These are phyloP conservation scores for Aspergillus sp. DNA, from an alignment of 2,329 filamentous ascomycete species.

Conservation along the genomic window DNA sequence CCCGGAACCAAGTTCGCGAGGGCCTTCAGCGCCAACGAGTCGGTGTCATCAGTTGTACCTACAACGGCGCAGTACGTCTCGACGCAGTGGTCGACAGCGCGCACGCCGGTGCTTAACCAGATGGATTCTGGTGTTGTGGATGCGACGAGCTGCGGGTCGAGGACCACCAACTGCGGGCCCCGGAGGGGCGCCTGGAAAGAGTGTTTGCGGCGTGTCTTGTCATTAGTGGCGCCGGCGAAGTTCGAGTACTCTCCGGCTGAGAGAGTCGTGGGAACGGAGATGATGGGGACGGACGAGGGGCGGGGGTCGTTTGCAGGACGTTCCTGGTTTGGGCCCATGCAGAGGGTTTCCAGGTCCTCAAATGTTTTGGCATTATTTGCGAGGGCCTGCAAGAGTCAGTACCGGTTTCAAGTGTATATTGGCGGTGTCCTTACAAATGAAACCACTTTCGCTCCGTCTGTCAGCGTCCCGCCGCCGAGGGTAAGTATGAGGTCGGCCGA, in stretches of 20 bases:
- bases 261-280: slow-evolving; percentile 44
- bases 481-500: slow-evolving; percentile 54
- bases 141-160: slow-evolving; percentile 54
- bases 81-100: slow-evolving; percentile 59
- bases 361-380: slow-evolving; percentile 48
- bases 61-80: slow-evolving; percentile 52
- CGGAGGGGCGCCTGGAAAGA: slow-evolving; percentile 38
- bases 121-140: slow-evolving; percentile 56
- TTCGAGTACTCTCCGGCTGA: slow-evolving; percentile 45
- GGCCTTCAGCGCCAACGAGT: slow-evolving; percentile 40
- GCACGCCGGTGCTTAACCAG: slow-evolving; percentile 52
- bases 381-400: slow-evolving; percentile 36
- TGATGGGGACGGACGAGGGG: slow-evolving; percentile 31
- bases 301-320: slow-evolving; percentile 17
- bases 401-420: neutral
- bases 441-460: slow-evolving; percentile 56
- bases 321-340: slow-evolving; percentile 27
- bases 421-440: slow-evolving; percentile 37
- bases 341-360: slow-evolving; percentile 41
- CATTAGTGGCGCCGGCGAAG: slow-evolving; percentile 41
- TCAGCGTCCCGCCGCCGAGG: slow-evolving; percentile 57
- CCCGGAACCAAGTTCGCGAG: slow-evolving; percentile 45
- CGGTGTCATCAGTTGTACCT: slow-evolving; percentile 32
- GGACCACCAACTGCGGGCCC: slow-evolving; percentile 54
- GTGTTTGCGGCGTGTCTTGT: slow-evolving; percentile 36